Percentiles rank a stretch among this genome's conserved stretches.
These are phyloP conservation scores for Ascoidea tarda DNA, from an alignment of 805 yeast genomes.

Conservation along the genomic window DNA sequence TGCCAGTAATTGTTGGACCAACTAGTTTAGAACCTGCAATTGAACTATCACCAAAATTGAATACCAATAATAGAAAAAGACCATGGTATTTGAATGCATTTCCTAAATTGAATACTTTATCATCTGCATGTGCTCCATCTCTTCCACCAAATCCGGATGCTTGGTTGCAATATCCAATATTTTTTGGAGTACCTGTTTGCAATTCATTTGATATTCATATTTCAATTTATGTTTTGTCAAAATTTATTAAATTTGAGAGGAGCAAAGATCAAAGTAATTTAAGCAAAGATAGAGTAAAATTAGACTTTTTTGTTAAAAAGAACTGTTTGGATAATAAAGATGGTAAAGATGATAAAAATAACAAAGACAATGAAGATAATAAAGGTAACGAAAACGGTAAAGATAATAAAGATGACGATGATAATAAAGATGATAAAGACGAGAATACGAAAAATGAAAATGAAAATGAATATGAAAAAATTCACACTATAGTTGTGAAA, in stretches of 20 bases:
- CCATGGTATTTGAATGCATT: background rate
- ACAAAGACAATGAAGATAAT: background rate
- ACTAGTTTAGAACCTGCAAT: background rate
- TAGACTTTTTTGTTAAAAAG: too few relatives aligned
- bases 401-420: too few relatives aligned
- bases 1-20: slow-evolving; percentile 4
- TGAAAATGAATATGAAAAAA: background rate
- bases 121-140: background rate
- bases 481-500: background rate
- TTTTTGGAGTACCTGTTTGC: slow-evolving; percentile 16
- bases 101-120: background rate
- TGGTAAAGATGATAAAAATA: background rate
- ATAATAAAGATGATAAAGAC: background rate
- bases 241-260: slow-evolving; percentile 11
- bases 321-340: too few relatives aligned
- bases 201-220: slow-evolving; percentile 19
- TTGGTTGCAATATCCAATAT: slow-evolving; percentile 26
- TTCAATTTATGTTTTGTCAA: slow-evolving; percentile 16
- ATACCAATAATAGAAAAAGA: background rate
- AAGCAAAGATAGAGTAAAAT: background rate
- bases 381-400: too few relatives aligned
- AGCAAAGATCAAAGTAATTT: background rate
- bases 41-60: background rate
- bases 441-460: too few relatives aligned
- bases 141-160: slow-evolving; percentile 17